Conservation (phyloP, 306 rosid genomes). For the Quercus bicolor region DNA sequence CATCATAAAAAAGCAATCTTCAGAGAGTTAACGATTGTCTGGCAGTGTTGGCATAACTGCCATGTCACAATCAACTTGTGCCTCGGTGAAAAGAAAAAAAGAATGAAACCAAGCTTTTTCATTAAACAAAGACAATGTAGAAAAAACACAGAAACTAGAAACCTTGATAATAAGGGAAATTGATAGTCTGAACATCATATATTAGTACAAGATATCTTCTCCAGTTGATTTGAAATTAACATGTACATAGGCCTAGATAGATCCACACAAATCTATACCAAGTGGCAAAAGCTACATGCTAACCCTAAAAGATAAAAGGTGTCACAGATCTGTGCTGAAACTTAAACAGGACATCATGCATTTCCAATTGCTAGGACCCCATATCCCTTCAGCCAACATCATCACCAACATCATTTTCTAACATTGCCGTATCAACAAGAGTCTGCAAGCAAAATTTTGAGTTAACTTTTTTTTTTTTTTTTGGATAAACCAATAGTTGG, state of each 20-base stretch:
- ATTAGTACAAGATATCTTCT: neutral
- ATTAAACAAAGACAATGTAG: neutral
- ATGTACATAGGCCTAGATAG: neutral
- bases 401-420: slow-evolving; percentile 43
- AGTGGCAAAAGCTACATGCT: neutral
- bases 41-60: neutral
- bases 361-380: slow-evolving; percentile 30
- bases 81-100: neutral
- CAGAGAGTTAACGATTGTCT: neutral
- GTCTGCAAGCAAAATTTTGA: slow-evolving; percentile 44
- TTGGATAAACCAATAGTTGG: too few species aligned
- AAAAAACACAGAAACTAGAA: neutral
- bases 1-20: neutral
- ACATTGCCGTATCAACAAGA: slow-evolving; percentile 47
- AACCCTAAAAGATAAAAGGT: neutral
- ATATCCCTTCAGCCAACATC: slow-evolving; percentile 15
- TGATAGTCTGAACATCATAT: neutral
- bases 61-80: neutral
- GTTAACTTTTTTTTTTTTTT: neutral
- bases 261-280: neutral
- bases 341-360: slow-evolving; percentile 6
- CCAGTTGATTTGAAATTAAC: neutral
- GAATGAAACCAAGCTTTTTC: neutral
- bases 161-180: neutral
- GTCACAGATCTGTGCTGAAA: neutral